phyloP scores from a whole-genome alignment of 2,329 filamentous ascomycete genomes.

The Hypocreales sp. region DNA sequence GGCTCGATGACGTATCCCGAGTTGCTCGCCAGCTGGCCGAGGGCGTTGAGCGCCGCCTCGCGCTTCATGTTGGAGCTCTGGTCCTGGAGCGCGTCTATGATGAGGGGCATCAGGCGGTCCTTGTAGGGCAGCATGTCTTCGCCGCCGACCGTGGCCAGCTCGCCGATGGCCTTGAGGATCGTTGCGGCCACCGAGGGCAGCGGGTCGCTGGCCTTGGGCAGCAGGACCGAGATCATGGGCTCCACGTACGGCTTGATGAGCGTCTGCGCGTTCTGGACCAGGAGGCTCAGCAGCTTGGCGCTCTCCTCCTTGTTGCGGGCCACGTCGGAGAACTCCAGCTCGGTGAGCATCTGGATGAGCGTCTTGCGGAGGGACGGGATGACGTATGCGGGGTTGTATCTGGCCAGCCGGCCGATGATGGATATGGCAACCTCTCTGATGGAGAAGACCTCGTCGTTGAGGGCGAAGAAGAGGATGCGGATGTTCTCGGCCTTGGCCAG shows the following conservation, averaged over 20 bases:
- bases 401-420: conserved; percentile 85
- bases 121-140: conserved; percentile 91
- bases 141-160: conserved; percentile 84
- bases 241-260: conserved; percentile 95
- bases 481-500: conserved; percentile 98
- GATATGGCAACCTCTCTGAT: conserved; percentile 91
- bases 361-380: conserved; percentile 91
- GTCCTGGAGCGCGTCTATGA: conserved; percentile 86
- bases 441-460: conserved; percentile 87
- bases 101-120: conserved; percentile 82
- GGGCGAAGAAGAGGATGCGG: conserved; percentile 80
- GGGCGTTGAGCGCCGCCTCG: conserved; percentile 76
- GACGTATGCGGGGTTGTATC: conserved; percentile 90
- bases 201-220: conserved; percentile 77
- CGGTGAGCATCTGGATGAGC: conserved; percentile 87
- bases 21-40: conserved; percentile 88
- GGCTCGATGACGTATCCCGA: conserved; percentile 96
- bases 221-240: conserved; percentile 85
- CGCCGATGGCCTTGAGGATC: conserved; percentile 87
- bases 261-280: conserved; percentile 83
- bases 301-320: conserved; percentile 93
- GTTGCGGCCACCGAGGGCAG: conserved; percentile 84
- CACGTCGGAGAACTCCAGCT: conserved; percentile 91
- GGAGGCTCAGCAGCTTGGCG: conserved; percentile 77
- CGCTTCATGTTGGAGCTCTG: conserved; percentile 81